Evolutionary conservation across 441 rosid species (phyloP).

Genomic region (Raphanus hybrid): DNA sequence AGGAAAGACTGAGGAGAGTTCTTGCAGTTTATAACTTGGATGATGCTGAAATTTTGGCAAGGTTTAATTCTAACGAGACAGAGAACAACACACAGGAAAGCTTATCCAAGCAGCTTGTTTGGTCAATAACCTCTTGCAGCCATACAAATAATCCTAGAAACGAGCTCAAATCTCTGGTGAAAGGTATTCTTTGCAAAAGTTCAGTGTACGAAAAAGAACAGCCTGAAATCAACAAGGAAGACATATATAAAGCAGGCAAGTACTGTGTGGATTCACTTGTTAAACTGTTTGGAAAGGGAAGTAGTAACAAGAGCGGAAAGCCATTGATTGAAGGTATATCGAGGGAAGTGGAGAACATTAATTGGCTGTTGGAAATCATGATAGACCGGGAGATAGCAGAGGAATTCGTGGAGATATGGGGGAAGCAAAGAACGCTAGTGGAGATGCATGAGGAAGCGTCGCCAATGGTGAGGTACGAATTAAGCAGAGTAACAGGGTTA

Average conservation of each 20-base stretch:
- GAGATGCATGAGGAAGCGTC: constrained; percentile 66
- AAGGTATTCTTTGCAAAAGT: constrained; percentile 82
- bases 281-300: constrained; percentile 58
- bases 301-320: constrained; percentile 40
- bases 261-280: constrained; percentile 59
- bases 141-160: constrained; percentile 78
- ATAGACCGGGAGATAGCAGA: constrained; percentile 77
- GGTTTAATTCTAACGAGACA: constrained; percentile 52
- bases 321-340: constrained; percentile 72
- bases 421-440: constrained; percentile 53
- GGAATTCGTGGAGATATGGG: constrained; percentile 82
- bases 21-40: constrained; percentile 61
- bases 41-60: constrained; percentile 63
- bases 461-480: constrained; percentile 84
- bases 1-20: constrained; percentile 70
- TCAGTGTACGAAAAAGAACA: constrained; percentile 86
- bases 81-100: constrained; percentile 48
- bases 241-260: constrained; percentile 61
- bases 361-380: constrained; percentile 79
- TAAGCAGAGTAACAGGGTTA: constrained; percentile 76
- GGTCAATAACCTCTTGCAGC: constrained; percentile 66
- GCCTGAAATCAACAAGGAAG: constrained; percentile 69
- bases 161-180: constrained; percentile 76
- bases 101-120: constrained; percentile 68
- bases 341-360: constrained; percentile 78